These are phyloP conservation scores for Schizonepeta tenuifolia DNA, from an alignment of 257 asterid genomes.

Conservation along the genomic window DNA sequence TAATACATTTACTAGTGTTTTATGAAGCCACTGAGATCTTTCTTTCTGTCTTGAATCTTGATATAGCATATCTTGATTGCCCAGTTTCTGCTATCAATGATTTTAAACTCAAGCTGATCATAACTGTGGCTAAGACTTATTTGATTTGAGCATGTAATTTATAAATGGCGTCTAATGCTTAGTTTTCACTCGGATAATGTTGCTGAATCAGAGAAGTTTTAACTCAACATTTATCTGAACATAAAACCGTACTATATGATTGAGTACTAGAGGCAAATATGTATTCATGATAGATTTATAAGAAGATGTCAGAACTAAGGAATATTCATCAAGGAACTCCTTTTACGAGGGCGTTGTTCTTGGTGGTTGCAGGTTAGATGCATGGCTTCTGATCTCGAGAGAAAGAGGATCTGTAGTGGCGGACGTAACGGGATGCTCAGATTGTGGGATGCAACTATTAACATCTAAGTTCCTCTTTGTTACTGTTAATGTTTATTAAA, in stretches of 20 bases:
- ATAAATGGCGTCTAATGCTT: neutral
- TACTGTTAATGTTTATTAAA: neutral
- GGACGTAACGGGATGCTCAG: slow-evolving; percentile 79
- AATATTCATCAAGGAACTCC: no score
- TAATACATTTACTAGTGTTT: slow-evolving; percentile 4
- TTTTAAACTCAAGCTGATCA: no score
- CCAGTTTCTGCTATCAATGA: neutral
- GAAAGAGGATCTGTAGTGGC: slow-evolving; percentile 89
- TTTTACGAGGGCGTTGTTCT: neutral
- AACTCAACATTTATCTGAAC: no score
- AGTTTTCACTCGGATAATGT: neutral
- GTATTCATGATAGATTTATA: no score
- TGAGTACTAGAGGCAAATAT: no score
- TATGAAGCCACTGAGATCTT: slow-evolving; percentile 25
- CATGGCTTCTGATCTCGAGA: slow-evolving; percentile 82
- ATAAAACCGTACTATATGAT: no score
- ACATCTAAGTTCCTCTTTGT: slow-evolving; percentile 48
- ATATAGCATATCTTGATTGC: neutral
- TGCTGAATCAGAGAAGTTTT: no score
- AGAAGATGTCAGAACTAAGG: no score
- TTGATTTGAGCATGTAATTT: neutral
- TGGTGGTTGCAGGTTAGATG: slow-evolving; percentile 74
- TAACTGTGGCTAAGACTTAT: neutral
- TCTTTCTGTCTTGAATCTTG: no score
- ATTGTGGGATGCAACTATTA: slow-evolving; percentile 57